Conservation (phyloP, 2,329 filamentous ascomycete genomes). For the Phialophora verrucosa region DNA sequence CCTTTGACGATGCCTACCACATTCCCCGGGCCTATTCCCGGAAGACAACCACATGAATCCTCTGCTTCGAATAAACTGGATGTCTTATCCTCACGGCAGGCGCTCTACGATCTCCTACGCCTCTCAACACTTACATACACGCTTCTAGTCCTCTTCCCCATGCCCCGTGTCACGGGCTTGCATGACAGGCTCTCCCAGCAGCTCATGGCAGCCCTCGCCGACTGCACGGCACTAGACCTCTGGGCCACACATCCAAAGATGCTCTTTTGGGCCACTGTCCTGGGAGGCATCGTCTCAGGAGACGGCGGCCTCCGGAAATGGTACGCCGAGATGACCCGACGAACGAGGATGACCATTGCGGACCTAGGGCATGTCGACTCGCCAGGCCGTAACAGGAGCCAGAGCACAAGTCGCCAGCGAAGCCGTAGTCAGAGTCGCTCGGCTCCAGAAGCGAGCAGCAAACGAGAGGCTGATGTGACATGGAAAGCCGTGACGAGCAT, state of each 20-base stretch:
- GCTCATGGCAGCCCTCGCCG: conserved; percentile 41
- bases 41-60: neutral
- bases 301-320: conserved; percentile 2
- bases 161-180: conserved; percentile 46
- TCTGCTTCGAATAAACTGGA: neutral
- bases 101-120: conserved; percentile 46
- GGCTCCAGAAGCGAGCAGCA: neutral
- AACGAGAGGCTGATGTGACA: neutral
- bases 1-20: neutral
- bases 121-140: conserved; percentile 46
- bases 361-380: neutral
- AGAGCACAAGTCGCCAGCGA: neutral
- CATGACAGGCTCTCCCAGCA: conserved; percentile 41
- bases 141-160: conserved; percentile 48
- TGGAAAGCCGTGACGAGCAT: conserved; percentile 19
- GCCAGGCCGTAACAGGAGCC: neutral
- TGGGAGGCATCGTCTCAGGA: conserved; percentile 47
- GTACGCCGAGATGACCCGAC: conserved; percentile 15
- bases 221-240: conserved; percentile 34
- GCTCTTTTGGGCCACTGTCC: conserved; percentile 46
- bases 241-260: conserved; percentile 41
- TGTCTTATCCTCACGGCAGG: neutral
- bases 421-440: neutral
- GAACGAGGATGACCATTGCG: neutral
- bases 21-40: neutral